Conservation (phyloP, 345 rosid genomes). For the Carallia pectinifolia region DNA sequence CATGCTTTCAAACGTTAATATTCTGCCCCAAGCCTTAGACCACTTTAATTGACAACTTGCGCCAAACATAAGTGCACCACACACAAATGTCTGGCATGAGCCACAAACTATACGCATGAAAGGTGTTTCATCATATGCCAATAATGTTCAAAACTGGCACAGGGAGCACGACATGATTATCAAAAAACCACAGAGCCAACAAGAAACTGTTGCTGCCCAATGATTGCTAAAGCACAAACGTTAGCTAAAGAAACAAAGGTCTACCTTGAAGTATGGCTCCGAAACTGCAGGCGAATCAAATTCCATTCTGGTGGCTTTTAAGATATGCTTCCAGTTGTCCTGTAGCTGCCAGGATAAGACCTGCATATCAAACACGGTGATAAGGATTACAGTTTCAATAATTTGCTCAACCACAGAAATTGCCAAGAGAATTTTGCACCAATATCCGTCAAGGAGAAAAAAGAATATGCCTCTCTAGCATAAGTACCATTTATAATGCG, state of each 20-base stretch:
- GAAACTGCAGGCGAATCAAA: conserved; percentile 21
- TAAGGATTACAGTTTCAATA: neutral
- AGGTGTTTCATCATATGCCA: neutral
- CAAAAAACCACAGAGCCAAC: too few species aligned
- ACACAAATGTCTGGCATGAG: neutral
- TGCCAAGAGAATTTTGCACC: neutral
- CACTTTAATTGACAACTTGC: neutral
- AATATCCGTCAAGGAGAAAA: neutral
- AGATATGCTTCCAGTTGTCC: conserved; percentile 62
- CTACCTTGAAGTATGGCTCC: conserved; percentile 19
- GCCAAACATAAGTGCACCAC: neutral
- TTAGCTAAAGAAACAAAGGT: neutral
- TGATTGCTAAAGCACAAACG: neutral
- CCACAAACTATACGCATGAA: neutral
- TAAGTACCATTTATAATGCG: neutral
- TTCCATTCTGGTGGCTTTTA: conserved; percentile 45
- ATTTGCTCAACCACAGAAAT: neutral
- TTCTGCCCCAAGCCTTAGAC: neutral
- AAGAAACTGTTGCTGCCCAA: neutral
- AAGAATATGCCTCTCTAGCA: neutral
- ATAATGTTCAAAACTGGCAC: too few species aligned
- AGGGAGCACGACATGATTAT: too few species aligned
- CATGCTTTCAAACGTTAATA: neutral
- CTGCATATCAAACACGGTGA: conserved; percentile 36
- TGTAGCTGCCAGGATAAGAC: conserved; percentile 76